Percentiles rank a stretch among this genome's conserved stretches.
phyloP scores from a whole-genome alignment of 2,329 filamentous ascomycete genomes.

The Penicillium sp. region DNA sequence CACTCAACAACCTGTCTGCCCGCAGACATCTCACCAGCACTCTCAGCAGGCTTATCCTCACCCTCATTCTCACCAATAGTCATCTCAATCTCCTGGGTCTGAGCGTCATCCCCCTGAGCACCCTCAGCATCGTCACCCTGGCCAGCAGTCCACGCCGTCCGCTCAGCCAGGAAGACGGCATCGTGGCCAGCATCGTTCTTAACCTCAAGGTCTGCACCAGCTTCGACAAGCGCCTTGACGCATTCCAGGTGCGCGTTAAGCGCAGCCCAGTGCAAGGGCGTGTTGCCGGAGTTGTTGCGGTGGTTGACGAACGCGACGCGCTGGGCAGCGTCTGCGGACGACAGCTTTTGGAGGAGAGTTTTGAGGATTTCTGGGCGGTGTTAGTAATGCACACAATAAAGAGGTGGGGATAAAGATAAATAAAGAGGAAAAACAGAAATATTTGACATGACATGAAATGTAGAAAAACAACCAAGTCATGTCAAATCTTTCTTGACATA shows the following conservation, averaged over 20 bases:
- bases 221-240: constrained; percentile 72
- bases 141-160: constrained; percentile 63
- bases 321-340: constrained; percentile 16
- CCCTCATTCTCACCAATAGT: constrained; percentile 21
- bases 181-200: constrained; percentile 84
- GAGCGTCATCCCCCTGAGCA: constrained; percentile 15
- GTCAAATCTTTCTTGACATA: constrained; percentile 40
- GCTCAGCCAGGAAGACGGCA: constrained; percentile 69
- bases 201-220: constrained; percentile 72
- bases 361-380: constrained; percentile 45
- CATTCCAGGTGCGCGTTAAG: constrained; percentile 80
- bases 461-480: neutral
- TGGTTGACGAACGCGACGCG: constrained; percentile 39
- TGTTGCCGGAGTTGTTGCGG: constrained; percentile 82
- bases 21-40: constrained; percentile 28
- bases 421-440: too few relatives aligned
- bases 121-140: constrained; percentile 37
- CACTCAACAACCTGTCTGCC: constrained; percentile 43
- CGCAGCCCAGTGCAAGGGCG: constrained; percentile 88
- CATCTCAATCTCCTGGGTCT: constrained; percentile 24
- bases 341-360: constrained; percentile 44
- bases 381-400: neutral
- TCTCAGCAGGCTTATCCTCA: constrained; percentile 11
- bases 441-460: neutral
- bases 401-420: too few relatives aligned